A percentile compares a stretch with the other conserved stretches of the same genome.
Conservation (phyloP, 805 yeast species). For the Zygoascus flipseniorum region DNA sequence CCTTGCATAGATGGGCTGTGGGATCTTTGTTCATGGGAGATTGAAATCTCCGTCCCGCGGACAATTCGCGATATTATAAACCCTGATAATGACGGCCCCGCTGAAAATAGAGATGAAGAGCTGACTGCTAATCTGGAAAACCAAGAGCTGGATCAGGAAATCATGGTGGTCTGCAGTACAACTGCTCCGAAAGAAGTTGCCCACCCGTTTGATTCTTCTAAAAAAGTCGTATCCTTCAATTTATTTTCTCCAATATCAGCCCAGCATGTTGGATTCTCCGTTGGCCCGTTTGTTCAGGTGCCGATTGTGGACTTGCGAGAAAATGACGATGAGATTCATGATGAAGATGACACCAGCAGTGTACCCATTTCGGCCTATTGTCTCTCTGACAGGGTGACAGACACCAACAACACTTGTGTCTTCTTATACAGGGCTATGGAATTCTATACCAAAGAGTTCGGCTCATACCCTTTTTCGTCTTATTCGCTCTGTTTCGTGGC, state of each 20-base stretch:
- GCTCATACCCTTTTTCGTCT: conserved; percentile 85
- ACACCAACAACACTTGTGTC: conserved; percentile 63
- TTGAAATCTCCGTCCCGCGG: conserved; percentile 78
- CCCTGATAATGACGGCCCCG: conserved; percentile 14
- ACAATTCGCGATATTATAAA: conserved; percentile 55
- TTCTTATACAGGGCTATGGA: conserved; percentile 74
- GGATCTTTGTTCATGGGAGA: conserved; percentile 87
- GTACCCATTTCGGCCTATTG: conserved; percentile 57
- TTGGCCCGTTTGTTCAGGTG: conserved; percentile 73
- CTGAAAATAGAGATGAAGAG: conserved; percentile 31
- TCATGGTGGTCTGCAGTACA: conserved; percentile 35
- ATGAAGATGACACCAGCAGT: conserved; percentile 22
- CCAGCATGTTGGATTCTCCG: conserved; percentile 91
- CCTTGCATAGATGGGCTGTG: conserved; percentile 88
- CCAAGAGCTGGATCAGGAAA: conserved; percentile 20
- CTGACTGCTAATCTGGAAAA: conserved; percentile 19
- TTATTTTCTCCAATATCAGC: conserved; percentile 81
- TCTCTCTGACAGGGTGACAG: conserved; percentile 47
- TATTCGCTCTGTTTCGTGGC: conserved; percentile 69
- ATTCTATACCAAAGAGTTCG: conserved; percentile 77
- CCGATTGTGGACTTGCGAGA: conserved; percentile 41
- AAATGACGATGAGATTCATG: conserved; percentile 28
- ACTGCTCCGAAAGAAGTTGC: conserved; percentile 45
- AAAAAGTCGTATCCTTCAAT: conserved; percentile 66
- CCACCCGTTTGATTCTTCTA: conserved; percentile 65